Conservation (phyloP, 805 yeast species). For the Helenozyma baotianmanensis region DNA sequence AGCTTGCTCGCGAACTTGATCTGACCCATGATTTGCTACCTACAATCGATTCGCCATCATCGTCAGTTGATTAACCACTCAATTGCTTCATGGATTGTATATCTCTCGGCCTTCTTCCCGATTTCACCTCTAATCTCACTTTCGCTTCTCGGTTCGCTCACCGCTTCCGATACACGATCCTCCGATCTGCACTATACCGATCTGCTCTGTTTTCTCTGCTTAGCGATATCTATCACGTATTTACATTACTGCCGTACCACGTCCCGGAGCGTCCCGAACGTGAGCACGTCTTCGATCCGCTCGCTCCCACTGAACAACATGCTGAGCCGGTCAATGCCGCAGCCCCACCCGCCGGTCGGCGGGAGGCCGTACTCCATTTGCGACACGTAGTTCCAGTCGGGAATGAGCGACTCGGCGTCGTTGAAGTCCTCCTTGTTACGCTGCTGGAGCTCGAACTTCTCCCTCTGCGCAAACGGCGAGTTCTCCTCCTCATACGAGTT, state of each 20-base stretch:
- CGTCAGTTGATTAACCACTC: too few relatives aligned
- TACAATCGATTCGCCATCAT: too few relatives aligned
- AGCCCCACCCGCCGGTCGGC: slow-evolving; percentile 98
- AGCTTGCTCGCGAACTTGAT: too few relatives aligned
- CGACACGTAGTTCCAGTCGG: slow-evolving; percentile 68
- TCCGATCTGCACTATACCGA: too few relatives aligned
- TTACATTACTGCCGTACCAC: slow-evolving; percentile 51
- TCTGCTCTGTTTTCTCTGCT: too few relatives aligned
- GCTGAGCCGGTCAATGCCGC: slow-evolving; percentile 85
- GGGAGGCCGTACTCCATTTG: slow-evolving; percentile 93
- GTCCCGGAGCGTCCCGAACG: slow-evolving; percentile 71
- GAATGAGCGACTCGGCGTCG: slow-evolving; percentile 61
- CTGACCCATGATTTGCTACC: too few relatives aligned
- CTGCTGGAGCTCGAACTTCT: slow-evolving; percentile 61
- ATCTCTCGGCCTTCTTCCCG: too few relatives aligned
- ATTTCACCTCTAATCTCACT: too few relatives aligned
- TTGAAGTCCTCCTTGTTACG: slow-evolving; percentile 39
- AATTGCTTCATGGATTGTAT: too few relatives aligned
- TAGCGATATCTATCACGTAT: too few relatives aligned
- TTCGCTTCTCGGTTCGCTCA: too few relatives aligned
- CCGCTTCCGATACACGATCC: too few relatives aligned
- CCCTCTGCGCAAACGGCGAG: slow-evolving; percentile 66
- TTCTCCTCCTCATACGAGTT: slow-evolving; percentile 98
- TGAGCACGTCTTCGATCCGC: slow-evolving; percentile 70
- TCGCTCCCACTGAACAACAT: slow-evolving; percentile 66